Evolutionary conservation across 805 yeast genomes (phyloP), one percentile per base, ranked within the genome.

Genomic region (Candida sithepensis): DNA sequence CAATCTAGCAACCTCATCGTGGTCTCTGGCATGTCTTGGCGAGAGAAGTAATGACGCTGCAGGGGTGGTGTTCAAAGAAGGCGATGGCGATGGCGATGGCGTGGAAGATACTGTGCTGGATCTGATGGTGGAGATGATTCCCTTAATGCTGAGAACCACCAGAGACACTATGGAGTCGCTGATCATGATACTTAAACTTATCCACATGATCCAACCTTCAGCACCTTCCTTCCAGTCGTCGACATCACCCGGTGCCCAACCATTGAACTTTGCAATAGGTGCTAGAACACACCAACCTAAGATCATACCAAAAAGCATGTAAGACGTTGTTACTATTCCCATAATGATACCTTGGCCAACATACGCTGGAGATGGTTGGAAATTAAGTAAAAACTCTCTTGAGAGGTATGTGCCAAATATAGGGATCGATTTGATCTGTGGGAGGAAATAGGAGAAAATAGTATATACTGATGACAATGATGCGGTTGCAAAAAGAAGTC

Each of bases 161-260:
- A 92, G 86, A 2, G 96, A 85, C 3, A 91, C 88, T 3, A 88
- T 71, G 8, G 96, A 86, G 62, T 92, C 99, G 43, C 88, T 83
- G 18, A 92, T 88, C 99, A 92, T 92, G 43, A 91, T 89, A 21
- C 97, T 84, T 55, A 92, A 74, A 63, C 95, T 83, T 46, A 90
- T 73, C 99, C 99, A 92, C 63, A 92, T 72, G 46, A 94, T 88
- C 99, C 99, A 92, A 6, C 98, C 99, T 61, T 92, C 97, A 1
- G 91, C 87, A 3, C 98, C 98, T 22, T 79, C 75, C 57, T 87
- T 84, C 97, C 97, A 94, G 67, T 90, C 96, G 61, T 86, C 94
- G 2, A 88, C 80, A 2, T 82, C 84, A 0, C 96, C 96, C 0
- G 90, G 83, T 0, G 96, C 96, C 97, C 98, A 94, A 3, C 82